phyloP scores from a whole-genome alignment of 2,329 filamentous ascomycete genomes.

The Xylariaceae sp. region DNA sequence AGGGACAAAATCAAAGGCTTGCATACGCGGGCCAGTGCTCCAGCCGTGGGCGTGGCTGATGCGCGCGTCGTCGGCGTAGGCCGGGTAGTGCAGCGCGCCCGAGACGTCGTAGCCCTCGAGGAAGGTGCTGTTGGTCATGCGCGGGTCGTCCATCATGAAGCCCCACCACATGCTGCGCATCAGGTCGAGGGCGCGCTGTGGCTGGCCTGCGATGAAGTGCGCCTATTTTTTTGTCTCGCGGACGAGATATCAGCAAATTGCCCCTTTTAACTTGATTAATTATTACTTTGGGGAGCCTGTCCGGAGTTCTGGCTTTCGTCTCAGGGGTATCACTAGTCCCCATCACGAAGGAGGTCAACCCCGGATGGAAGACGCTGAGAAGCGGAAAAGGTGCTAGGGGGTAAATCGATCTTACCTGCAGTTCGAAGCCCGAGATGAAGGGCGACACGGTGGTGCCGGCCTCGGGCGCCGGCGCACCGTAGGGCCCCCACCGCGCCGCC shows the following conservation, averaged over 20 bases:
- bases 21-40: slow-evolving; percentile 3
- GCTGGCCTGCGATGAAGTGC: slow-evolving; percentile 2
- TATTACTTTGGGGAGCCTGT: too few species aligned
- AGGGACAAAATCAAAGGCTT: too few species aligned
- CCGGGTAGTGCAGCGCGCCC: neutral
- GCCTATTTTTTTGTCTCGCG: too few species aligned
- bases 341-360: too few species aligned
- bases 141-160: slow-evolving; percentile 3
- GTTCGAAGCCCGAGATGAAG: slow-evolving; percentile 2
- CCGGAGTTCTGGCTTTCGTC: too few species aligned
- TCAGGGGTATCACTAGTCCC: too few species aligned
- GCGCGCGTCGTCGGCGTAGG: slow-evolving; percentile 2
- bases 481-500: slow-evolving; percentile 1
- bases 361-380: too few species aligned
- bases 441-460: slow-evolving; percentile 2
- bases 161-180: slow-evolving; percentile 3
- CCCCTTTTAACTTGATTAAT: too few species aligned
- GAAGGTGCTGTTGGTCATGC: slow-evolving; percentile 4
- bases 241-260: too few species aligned
- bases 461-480: slow-evolving; percentile 2
- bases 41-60: slow-evolving; percentile 5
- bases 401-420: too few species aligned
- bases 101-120: slow-evolving; percentile 1
- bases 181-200: slow-evolving; percentile 1
- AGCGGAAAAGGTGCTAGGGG: too few species aligned